Evolutionary conservation across 1,284 basidiomycete species (phyloP).

Genomic region (Pulchroboletus neoregius): DNA sequence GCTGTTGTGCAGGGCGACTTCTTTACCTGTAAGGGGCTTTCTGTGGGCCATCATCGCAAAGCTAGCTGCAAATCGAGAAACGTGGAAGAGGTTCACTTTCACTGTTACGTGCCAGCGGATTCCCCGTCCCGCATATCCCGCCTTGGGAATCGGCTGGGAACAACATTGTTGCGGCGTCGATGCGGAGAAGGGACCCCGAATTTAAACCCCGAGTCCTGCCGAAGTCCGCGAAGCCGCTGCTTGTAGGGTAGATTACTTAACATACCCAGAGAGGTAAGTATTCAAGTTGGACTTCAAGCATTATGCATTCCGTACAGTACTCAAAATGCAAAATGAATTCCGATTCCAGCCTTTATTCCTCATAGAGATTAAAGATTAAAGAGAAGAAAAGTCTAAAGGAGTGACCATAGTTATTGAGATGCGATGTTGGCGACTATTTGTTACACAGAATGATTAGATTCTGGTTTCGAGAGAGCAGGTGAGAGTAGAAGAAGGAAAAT

Average conservation of each 20-base stretch:
- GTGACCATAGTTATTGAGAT: conserved; percentile 15
- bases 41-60: conserved; percentile 27
- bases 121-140: conserved; percentile 11
- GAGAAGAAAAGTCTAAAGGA: conserved; percentile 24
- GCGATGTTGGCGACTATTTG: conserved; percentile 20
- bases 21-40: conserved; percentile 35
- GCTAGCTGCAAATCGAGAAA: not conserved
- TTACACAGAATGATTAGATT: conserved; percentile 19
- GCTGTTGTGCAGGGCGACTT: conserved; percentile 66
- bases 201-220: not conserved
- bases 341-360: conserved; percentile 12
- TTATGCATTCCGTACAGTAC: not conserved
- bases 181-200: conserved; percentile 7
- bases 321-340: conserved; percentile 5
- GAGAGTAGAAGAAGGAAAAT: not conserved
- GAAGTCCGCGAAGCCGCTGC: not conserved
- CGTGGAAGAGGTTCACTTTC: not conserved
- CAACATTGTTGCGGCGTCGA: not conserved
- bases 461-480: not conserved
- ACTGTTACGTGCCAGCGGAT: not conserved
- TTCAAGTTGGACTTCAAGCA: conserved; percentile 11
- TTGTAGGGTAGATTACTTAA: not conserved
- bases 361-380: conserved; percentile 20
- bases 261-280: conserved; percentile 8
- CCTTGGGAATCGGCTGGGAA: conserved; percentile 6